Evolutionary conservation across 345 rosid species (phyloP).

Genomic region (Laguncularia racemosa): DNA sequence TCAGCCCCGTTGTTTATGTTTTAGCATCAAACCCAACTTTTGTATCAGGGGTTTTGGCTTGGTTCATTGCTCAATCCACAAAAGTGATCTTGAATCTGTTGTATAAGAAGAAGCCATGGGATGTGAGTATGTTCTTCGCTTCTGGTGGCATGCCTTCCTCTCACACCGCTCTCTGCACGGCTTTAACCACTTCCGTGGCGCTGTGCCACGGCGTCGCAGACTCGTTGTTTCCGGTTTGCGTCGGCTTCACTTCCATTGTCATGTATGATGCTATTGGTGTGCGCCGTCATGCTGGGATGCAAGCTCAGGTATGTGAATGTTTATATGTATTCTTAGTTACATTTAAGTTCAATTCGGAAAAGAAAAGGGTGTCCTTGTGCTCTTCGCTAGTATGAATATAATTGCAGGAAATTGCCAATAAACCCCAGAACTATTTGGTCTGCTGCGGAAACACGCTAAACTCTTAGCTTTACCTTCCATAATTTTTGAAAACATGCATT

Average conservation of each 20-base stretch:
- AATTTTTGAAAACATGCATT: no score
- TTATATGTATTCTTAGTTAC: not conserved
- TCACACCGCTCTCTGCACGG: conserved; percentile 81
- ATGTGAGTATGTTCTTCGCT: conserved; percentile 58
- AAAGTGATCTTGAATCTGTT: conserved; percentile 72
- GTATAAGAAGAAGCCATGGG: conserved; percentile 77
- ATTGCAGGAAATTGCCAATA: no score
- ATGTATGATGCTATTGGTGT: conserved; percentile 99
- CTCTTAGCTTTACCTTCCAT: no score
- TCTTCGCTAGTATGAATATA: no score
- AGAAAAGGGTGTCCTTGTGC: not conserved
- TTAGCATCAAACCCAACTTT: conserved; percentile 83
- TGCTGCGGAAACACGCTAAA: no score
- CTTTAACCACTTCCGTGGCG: conserved; percentile 90
- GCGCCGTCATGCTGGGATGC: conserved; percentile 96
- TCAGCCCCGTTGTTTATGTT: conserved; percentile 73
- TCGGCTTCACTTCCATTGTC: conserved; percentile 88
- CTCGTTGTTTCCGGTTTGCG: conserved; percentile 84
- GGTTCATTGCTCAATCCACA: conserved; percentile 64
- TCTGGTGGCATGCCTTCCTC: conserved; percentile 98
- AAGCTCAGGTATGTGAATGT: conserved; percentile 63
- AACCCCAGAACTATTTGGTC: no score
- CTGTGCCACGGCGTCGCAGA: conserved; percentile 86
- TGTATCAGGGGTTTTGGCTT: conserved; percentile 67
- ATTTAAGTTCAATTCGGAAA: not conserved